These are phyloP conservation scores for Saccharum officinarum DNA, from an alignment of 176 grass and related monocot species.

Conservation along the genomic window DNA sequence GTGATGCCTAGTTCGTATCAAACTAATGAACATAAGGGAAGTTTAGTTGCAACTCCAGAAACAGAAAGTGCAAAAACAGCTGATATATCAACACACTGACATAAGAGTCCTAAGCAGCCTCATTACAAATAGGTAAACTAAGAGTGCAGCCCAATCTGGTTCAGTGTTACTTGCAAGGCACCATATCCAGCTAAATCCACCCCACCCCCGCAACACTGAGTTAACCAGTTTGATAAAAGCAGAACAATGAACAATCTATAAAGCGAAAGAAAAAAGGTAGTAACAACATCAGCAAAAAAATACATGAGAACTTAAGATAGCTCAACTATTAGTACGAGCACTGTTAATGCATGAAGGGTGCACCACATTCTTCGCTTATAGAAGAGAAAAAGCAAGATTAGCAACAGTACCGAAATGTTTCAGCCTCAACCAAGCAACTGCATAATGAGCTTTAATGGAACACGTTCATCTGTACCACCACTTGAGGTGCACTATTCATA, in stretches of 20 bases:
- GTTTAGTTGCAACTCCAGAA: too few species aligned
- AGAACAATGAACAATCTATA: not conserved
- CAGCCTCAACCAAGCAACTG: conserved; percentile 2
- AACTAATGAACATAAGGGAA: too few species aligned
- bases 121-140: not conserved
- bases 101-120: not conserved
- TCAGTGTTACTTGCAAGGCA: not conserved
- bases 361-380: conserved; percentile 2
- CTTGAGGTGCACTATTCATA: not conserved
- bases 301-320: not conserved
- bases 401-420: not conserved
- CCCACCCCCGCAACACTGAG: not conserved
- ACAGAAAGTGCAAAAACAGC: too few species aligned
- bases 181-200: not conserved
- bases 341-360: not conserved
- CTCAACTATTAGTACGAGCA: not conserved
- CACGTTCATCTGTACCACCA: not conserved
- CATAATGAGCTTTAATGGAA: conserved; percentile 15
- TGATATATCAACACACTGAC: too few species aligned
- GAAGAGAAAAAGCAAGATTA: not conserved
- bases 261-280: not conserved
- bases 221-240: not conserved
- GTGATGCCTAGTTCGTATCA: too few species aligned
- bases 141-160: not conserved
- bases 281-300: not conserved